A percentile compares a stretch with the other conserved stretches of the same genome.
These are phyloP conservation scores for Globisporangium perplexum DNA, from an alignment of 352 stramenopile genomes.

Conservation along the genomic window DNA sequence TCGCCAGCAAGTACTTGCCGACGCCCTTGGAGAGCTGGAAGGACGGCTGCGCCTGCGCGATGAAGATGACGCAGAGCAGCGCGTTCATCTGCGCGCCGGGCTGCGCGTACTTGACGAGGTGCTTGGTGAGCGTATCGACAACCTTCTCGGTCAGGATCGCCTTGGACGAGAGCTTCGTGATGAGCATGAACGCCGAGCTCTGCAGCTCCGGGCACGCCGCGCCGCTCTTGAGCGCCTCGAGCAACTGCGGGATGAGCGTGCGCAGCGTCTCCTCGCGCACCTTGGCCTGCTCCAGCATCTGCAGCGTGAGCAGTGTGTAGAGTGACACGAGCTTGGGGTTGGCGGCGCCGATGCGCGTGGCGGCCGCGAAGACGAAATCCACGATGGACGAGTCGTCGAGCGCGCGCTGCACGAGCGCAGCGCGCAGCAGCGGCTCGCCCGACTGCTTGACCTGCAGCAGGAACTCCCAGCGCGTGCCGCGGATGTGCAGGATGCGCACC, in stretches of 20 bases:
- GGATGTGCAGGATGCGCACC: conserved; percentile 80
- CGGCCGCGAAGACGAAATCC: conserved; percentile 64
- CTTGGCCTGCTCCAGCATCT: conserved; percentile 65
- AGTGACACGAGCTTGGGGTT: conserved; percentile 83
- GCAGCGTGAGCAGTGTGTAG: conserved; percentile 76
- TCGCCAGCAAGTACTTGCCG: conserved; percentile 60
- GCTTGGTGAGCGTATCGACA: conserved; percentile 64
- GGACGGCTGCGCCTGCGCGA: conserved; percentile 67
- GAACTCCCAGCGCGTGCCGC: conserved; percentile 79
- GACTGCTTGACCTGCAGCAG: conserved; percentile 68
- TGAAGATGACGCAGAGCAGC: conserved; percentile 67
- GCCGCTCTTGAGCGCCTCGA: conserved; percentile 57
- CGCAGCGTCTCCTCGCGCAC: conserved; percentile 69
- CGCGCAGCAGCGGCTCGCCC: conserved; percentile 54
- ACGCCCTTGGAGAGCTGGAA: conserved; percentile 48
- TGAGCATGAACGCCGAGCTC: conserved; percentile 77
- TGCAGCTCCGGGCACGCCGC: conserved; percentile 68
- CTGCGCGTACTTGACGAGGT: conserved; percentile 71
- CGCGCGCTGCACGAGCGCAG: conserved; percentile 67
- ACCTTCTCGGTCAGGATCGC: conserved; percentile 68
- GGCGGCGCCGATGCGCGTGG: conserved; percentile 46
- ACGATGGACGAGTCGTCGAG: conserved; percentile 72
- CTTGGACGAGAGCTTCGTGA: conserved; percentile 82
- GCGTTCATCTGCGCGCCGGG: conserved; percentile 63
- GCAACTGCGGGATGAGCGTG: conserved; percentile 74